Conservation (phyloP, 805 yeast species). For the Zygosaccharomyces kombuchaensis region DNA sequence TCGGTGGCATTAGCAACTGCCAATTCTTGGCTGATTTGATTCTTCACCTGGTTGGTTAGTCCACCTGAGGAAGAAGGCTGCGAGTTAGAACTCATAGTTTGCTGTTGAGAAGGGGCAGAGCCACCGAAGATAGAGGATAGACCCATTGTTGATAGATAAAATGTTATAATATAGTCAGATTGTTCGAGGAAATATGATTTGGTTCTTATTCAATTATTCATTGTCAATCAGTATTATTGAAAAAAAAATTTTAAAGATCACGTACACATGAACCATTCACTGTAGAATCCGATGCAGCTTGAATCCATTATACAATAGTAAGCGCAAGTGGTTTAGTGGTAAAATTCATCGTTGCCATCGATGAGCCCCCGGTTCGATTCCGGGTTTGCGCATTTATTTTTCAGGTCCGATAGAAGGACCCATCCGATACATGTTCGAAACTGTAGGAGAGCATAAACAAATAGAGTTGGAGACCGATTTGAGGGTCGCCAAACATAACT, state of each 20-base stretch:
- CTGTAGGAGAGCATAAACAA: no score
- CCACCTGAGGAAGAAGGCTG: conserved; percentile 34
- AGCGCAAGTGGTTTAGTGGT: conserved; percentile 37
- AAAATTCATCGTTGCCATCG: conserved; percentile 38
- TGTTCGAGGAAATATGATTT: not conserved
- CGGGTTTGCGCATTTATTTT: conserved; percentile 32
- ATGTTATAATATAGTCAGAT: not conserved
- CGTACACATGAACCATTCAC: no score
- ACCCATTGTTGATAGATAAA: conserved; percentile 19
- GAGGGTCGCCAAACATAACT: no score
- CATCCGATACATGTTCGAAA: not conserved
- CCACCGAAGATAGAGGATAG: conserved; percentile 33
- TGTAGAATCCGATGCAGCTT: no score
- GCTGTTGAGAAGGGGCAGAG: conserved; percentile 25
- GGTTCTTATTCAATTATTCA: not conserved
- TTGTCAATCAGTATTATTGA: not conserved
- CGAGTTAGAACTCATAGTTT: conserved; percentile 19
- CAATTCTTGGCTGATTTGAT: conserved; percentile 71
- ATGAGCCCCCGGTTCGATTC: conserved; percentile 38
- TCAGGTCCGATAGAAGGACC: not conserved
- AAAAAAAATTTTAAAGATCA: no score
- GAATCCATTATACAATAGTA: not conserved
- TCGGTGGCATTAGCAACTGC: conserved; percentile 92
- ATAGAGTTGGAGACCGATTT: no score
- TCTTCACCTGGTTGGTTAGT: conserved; percentile 59